Evolutionary conservation across 345 rosid species (phyloP), one percentile per base, ranked within the genome.

Genomic region (Syzygium aromaticum): DNA sequence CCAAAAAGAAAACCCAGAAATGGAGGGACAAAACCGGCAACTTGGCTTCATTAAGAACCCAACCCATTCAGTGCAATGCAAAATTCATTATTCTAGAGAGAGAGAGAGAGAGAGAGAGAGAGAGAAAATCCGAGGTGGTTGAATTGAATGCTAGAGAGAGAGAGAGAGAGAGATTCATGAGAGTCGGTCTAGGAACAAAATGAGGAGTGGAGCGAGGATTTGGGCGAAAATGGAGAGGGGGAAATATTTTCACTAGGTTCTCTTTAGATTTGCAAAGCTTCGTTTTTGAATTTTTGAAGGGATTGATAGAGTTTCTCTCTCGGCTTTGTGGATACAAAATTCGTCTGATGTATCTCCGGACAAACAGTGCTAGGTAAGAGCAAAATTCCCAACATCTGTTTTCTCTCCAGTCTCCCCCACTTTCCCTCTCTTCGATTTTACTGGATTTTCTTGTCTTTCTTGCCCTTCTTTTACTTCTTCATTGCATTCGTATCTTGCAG

Each of bases 131-230:
- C 52, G 78, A 54, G n/a, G 73, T 51, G 28, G 67, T 17, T 23
- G 56, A 28, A 83, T 83, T 86, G 77, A 57, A 61, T 19, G 85
- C 59, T 78, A 83, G 86, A 52, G 87, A 84, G 77, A 85, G 87
- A 84, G 77, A 85, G 87, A 84, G 84, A 86, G 88, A 85, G 40
- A 83, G 57, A 85, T 78, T 83, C 83, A 61, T 49, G 87, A 73
- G 92, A 90, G 91, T 57, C 77, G 87, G 90, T 92, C 86, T 87
- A 86, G 92, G 89, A 90, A 86, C 77, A 40, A 87, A 90, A 90
- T 80, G 85, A 85, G 92, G 91, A 87, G 92, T 89, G 88, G 92
- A 92, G 91, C 93, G 92, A 92, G 91, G 91, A 90, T 90, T 84
- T 89, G 90, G 93, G 89, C 94, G 87, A 89, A 40, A 89, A 89